These are phyloP conservation scores for Xanthoconium purpureum DNA, from an alignment of 768 basidiomycete species.

Conservation along the genomic window DNA sequence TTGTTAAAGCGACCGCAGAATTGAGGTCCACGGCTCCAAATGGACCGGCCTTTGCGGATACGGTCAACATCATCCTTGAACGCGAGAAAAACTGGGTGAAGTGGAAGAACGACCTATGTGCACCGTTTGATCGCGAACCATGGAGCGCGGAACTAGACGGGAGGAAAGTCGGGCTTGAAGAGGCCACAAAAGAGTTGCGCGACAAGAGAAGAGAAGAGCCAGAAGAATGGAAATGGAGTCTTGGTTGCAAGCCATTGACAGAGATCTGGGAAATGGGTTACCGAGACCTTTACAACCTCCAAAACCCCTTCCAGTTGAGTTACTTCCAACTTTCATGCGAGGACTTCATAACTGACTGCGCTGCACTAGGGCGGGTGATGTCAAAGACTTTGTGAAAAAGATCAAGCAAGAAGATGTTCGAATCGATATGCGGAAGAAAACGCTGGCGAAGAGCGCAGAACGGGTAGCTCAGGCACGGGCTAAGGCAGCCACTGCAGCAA, in stretches of 20 bases:
- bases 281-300: slow-evolving; percentile 56
- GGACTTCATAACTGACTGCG: slow-evolving; percentile 1
- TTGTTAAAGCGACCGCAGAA: slow-evolving; percentile 51
- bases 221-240: slow-evolving; percentile 58
- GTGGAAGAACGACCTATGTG: slow-evolving; percentile 84
- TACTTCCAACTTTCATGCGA: slow-evolving; percentile 2
- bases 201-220: slow-evolving; percentile 55
- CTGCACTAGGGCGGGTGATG: slow-evolving; percentile 57
- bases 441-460: slow-evolving; percentile 38
- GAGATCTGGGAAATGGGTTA: slow-evolving; percentile 87
- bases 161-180: slow-evolving; percentile 54
- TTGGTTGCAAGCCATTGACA: slow-evolving; percentile 69
- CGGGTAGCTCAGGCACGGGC: slow-evolving; percentile 40
- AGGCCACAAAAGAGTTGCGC: slow-evolving; percentile 53
- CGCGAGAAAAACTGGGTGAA: slow-evolving; percentile 87
- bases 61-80: slow-evolving; percentile 66
- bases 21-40: slow-evolving; percentile 75
- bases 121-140: slow-evolving; percentile 73
- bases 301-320: slow-evolving; percentile 65
- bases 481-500: slow-evolving; percentile 36
- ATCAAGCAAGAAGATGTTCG: slow-evolving; percentile 62
- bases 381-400: slow-evolving; percentile 72
- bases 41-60: slow-evolving; percentile 73
- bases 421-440: slow-evolving; percentile 51
- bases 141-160: slow-evolving; percentile 51